Evolutionary conservation across 2,329 filamentous ascomycete species (phyloP), one percentile per base, ranked within the genome.

Genomic region (Talaromyces sp.): DNA sequence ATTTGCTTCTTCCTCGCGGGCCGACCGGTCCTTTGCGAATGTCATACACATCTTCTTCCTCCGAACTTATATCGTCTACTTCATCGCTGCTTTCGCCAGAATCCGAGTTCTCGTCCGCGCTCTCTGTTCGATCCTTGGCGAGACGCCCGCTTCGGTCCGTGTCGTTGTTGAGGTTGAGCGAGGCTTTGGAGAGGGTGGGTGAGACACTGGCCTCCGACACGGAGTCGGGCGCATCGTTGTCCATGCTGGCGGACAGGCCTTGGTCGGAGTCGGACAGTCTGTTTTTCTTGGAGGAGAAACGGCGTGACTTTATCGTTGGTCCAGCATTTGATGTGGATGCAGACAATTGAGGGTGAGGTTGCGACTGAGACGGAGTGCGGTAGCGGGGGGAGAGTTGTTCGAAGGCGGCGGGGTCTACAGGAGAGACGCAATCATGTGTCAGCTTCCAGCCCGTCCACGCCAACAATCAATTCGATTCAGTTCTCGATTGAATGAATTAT

Each of bases 51-150:
- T 93, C 90, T 54, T 92, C 91, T 51, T 56, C 53, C 10, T 89
- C 89, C 1, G 89, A 91, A 67, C 80, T 82, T 5, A 40, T 74
- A 56, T 77, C 73, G 17, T 74, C 73, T 22, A 80, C 80, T 40
- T 92, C 90, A 13, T 92, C 89, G 71, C 88, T 92, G 63, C 85
- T 89, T 69, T 89, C 87, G 43, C 89, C 87, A 2, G 81, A 81
- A 61, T 87, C 80, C 49, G 81, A 79, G 63, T 70, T 67, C 56
- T 76, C 75, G 60, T 90, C 83, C 66, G 89, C 88, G 51, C 88
- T 89, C 69, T 90, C 88, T 25, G 88, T 88, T 51, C 90, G 87
- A 71, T 90, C 88, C 74, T 92, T 92, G 58, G 88, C 82, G 68
- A 93, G 77, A 59, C 91, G 86, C 47, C 82, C 79, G 43, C 83